phyloP scores from a whole-genome alignment of 805 yeast species.

The Kuraishia borneana region DNA sequence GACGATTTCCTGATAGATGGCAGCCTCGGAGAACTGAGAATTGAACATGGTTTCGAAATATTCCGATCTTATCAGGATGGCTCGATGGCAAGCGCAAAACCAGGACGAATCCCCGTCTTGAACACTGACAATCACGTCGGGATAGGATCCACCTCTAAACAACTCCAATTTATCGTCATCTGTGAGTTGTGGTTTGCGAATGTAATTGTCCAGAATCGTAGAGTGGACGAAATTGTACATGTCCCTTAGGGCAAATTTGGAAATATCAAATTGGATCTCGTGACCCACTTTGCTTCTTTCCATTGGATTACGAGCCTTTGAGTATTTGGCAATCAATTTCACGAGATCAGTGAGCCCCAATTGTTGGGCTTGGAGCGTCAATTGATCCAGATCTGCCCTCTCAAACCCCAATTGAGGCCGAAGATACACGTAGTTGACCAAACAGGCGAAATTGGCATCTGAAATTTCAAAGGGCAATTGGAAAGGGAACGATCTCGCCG shows the following conservation, averaged over 20 bases:
- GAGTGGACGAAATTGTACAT: conserved; percentile 18
- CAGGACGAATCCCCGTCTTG: conserved; percentile 8
- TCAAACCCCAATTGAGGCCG: conserved; percentile 9
- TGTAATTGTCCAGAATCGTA: conserved; percentile 13
- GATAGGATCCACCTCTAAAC: conserved; percentile 15
- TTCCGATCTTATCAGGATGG: conserved; percentile 48
- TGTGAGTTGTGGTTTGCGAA: conserved; percentile 7
- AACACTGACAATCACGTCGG: conserved; percentile 38
- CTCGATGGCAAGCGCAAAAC: conserved; percentile 54
- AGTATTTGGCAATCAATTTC: conserved; percentile 13
- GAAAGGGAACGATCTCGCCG: conserved; percentile 21
- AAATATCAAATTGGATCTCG: conserved; percentile 18
- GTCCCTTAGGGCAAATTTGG: conserved; percentile 23
- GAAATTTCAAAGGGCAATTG: conserved; percentile 14
- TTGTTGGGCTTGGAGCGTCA: conserved; percentile 23
- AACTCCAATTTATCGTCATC: conserved; percentile 13
- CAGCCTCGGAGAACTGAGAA: conserved; percentile 31
- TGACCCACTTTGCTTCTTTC: conserved; percentile 19
- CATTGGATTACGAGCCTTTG: conserved; percentile 8
- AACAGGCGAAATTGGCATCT: conserved; percentile 20
- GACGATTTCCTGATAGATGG: conserved; percentile 7
- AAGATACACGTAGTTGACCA: conserved; percentile 14
- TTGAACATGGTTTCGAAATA: conserved; percentile 56
- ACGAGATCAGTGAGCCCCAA: conserved; percentile 24
- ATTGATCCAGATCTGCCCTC: conserved; percentile 13